Percentiles rank a stretch among this genome's conserved stretches.
Conservation (phyloP, 2,329 filamentous ascomycete species). For the Eutypella sp. region DNA sequence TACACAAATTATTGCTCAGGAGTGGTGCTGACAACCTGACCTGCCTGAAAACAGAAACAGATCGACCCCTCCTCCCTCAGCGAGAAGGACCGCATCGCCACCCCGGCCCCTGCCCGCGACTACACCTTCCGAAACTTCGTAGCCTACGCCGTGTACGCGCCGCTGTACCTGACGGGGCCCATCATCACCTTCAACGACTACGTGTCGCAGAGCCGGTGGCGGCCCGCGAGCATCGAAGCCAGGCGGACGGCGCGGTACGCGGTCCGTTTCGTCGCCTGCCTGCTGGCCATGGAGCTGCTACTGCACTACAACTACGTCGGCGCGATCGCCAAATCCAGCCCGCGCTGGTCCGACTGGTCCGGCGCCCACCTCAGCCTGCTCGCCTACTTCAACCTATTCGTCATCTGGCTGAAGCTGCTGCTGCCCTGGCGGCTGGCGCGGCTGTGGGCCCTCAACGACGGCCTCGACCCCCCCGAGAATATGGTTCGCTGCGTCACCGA, state of each 20-base stretch:
- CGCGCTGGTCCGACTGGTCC: slow-evolving; percentile 78
- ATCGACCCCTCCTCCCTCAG: slow-evolving; percentile 82
- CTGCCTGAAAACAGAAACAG: slow-evolving; percentile 91
- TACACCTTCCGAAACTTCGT: slow-evolving; percentile 83
- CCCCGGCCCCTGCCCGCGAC: slow-evolving; percentile 65
- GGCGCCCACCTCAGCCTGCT: slow-evolving; percentile 84
- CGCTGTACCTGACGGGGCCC: slow-evolving; percentile 86
- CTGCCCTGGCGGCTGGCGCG: slow-evolving; percentile 98
- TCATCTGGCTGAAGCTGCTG: slow-evolving; percentile 96
- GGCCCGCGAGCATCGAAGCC: slow-evolving; percentile 62
- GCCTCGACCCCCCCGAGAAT: slow-evolving; percentile 93
- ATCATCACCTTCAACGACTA: slow-evolving; percentile 99
- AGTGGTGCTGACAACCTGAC: slow-evolving; percentile 46
- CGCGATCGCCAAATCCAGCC: slow-evolving; percentile 78
- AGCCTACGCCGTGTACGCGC: slow-evolving; percentile 85
- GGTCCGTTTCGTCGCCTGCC: slow-evolving; percentile 71
- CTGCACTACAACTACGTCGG: slow-evolving; percentile 91
- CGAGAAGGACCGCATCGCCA: slow-evolving; percentile 78
- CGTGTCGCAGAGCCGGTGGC: slow-evolving; percentile 77
- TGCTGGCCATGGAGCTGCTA: slow-evolving; percentile 86
- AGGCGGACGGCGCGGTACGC: slow-evolving; percentile 74
- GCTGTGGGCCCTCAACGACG: slow-evolving; percentile 88
- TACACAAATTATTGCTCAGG: not conserved
- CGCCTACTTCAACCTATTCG: slow-evolving; percentile 91
- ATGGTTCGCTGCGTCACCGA: slow-evolving; percentile 96